These are phyloP conservation scores for Coemansia sp. DNA, from an alignment of 192 early-diverging fungal species.

Conservation along the genomic window DNA sequence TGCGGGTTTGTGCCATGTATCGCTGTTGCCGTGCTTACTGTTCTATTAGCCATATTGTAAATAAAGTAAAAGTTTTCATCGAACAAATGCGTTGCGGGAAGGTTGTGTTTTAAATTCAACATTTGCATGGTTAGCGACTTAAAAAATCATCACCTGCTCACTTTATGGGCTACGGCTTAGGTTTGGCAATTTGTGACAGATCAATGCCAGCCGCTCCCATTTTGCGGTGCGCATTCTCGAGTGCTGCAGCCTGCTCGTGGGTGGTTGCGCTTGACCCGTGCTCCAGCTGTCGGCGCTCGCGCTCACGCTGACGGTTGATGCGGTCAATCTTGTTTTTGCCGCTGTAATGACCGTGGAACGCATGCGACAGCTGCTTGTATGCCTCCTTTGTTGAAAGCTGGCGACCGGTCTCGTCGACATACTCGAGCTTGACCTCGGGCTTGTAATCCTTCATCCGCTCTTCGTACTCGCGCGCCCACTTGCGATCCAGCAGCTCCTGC, in stretches of 20 bases:
- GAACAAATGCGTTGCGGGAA: too few relatives aligned
- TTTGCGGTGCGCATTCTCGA: conserved; percentile 68
- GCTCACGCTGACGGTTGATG: conserved; percentile 74
- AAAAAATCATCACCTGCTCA: background rate
- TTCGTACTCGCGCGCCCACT: conserved; percentile 68
- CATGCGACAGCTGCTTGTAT: conserved; percentile 85
- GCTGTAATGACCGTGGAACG: conserved; percentile 91
- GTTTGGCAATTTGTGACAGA: conserved; percentile 35
- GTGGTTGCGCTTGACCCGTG: conserved; percentile 75
- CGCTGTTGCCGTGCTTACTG: conserved; percentile 62
- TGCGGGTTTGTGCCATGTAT: conserved; percentile 93
- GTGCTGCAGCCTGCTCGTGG: conserved; percentile 66
- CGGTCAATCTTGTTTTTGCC: conserved; percentile 96
- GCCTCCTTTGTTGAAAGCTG: conserved; percentile 85
- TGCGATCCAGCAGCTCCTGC: conserved; percentile 56
- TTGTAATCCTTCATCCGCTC: conserved; percentile 87
- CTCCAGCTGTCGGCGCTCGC: conserved; percentile 71
- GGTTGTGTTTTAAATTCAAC: too few relatives aligned
- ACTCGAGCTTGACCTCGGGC: conserved; percentile 86
- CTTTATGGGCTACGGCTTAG: background rate
- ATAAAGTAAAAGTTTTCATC: too few relatives aligned
- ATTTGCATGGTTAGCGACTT: too few relatives aligned
- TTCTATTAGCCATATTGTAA: conserved; percentile 61
- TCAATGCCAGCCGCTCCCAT: conserved; percentile 79
- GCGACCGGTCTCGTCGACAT: conserved; percentile 86